phyloP scores from a whole-genome alignment of 2,329 filamentous ascomycete species.

The Plectosphaerella sp. region DNA sequence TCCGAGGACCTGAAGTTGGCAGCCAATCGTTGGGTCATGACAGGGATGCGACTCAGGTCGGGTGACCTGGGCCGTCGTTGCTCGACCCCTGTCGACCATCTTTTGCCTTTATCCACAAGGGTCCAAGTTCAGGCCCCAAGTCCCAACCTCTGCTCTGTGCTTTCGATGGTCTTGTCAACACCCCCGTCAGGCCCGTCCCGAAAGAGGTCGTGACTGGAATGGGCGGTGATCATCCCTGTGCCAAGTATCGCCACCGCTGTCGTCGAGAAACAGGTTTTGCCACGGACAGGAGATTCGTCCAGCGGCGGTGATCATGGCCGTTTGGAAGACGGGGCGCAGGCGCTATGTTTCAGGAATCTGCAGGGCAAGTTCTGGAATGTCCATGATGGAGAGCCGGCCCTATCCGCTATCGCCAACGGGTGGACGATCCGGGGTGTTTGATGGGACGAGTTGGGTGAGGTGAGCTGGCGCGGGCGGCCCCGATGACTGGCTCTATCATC shows the following conservation, averaged over 20 bases:
- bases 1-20: constrained; percentile 1
- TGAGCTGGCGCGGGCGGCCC: background rate
- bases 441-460: background rate
- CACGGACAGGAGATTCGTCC: constrained; percentile 7
- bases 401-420: background rate
- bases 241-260: constrained; percentile 11
- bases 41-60: background rate
- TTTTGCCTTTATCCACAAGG: background rate
- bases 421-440: background rate
- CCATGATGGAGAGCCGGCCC: background rate
- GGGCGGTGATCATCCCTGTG: constrained; percentile 6
- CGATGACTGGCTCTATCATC: too few species aligned
- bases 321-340: background rate
- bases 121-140: background rate
- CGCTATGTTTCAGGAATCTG: constrained; percentile 1
- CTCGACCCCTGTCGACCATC: background rate
- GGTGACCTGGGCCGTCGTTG: background rate
- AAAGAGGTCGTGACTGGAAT: background rate
- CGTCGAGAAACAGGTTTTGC: constrained; percentile 8
- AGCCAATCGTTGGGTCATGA: background rate
- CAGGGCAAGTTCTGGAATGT: constrained; percentile 1
- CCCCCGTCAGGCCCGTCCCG: background rate
- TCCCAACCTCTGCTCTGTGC: background rate
- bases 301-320: background rate
- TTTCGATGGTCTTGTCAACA: background rate